Evolutionary conservation across 2,329 filamentous ascomycete genomes (phyloP), one percentile per base, ranked within the genome.

Genomic region (Aspergillus fijiensis): DNA sequence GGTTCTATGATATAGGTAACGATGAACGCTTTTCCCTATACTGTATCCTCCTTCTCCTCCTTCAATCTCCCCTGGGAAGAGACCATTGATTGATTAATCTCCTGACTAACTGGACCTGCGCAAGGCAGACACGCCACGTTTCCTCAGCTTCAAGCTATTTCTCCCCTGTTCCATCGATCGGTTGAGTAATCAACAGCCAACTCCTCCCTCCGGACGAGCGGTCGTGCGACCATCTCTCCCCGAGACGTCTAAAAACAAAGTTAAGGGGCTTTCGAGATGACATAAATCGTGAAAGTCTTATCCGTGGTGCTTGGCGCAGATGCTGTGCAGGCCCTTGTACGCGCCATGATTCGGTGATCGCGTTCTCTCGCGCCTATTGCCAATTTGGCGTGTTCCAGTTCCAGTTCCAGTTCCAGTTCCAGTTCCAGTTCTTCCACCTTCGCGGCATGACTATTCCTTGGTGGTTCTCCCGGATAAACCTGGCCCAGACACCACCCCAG

Each of bases 291-390:
- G 49, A 58, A 59, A 47, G 58, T 60, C 57, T 65, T 58, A 61
- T 58, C 57, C 61, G 58, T 51, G 59, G 57, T 57, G 58, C 68
- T 69, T 69, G 67, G 69, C 69, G 60, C 59, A 57, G 60, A 67
- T 65, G 62, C 61, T 54, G 61, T 67, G 60, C 64, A 61, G 51
- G 39, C 16, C 60, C 62, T 57, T 62, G 52, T 58, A 68, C 66
- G 64, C 67, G 63, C 65, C 62, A 49, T 71, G 65, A 72, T 70
- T 72, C 64, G 68, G 63, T 62, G 59, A 67, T 69, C 64, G 66
- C 63, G 63, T 63, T 50, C 59, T 60, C 61, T 64, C 64, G 62
- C 67, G 61, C 66, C 65, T 68, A 65, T 65, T 71, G 67, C 60
- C 60, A 67, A 73, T 70, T 65, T 57, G 65, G 62, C 63, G 58